These are phyloP conservation scores for Chytriomyces hyalinus DNA, from an alignment of 192 early-diverging fungal species.

Conservation along the genomic window DNA sequence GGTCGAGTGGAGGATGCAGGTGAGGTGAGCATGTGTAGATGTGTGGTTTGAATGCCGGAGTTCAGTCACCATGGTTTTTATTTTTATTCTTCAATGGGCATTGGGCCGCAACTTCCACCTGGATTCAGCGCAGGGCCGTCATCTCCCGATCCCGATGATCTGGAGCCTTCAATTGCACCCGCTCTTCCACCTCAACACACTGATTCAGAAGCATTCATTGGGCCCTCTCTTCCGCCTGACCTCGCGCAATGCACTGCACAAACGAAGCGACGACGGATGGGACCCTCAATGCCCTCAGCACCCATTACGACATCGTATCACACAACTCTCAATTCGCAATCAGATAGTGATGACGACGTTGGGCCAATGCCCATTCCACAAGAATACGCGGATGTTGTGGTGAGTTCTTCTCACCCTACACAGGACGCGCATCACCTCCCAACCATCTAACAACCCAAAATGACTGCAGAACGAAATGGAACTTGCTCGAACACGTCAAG, in stretches of 20 bases:
- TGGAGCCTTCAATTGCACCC: neutral
- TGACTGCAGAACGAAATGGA: conserved; percentile 1
- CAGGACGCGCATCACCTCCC: neutral
- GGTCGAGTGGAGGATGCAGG: neutral
- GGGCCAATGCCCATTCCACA: conserved; percentile 35
- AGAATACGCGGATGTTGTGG: conserved; percentile 18
- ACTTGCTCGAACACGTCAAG: conserved; percentile 11
- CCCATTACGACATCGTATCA: neutral
- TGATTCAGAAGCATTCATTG: neutral
- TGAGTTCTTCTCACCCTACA: neutral
- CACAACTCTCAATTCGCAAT: neutral
- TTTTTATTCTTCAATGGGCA: neutral
- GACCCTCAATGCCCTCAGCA: conserved; percentile 16
- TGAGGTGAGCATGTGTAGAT: neutral
- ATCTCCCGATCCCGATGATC: neutral
- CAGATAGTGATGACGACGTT: conserved; percentile 32
- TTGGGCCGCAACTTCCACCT: neutral
- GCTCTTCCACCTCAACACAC: neutral
- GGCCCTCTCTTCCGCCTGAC: conserved; percentile 1
- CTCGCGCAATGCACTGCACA: neutral
- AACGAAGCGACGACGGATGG: conserved; percentile 22
- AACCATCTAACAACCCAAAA: neutral
- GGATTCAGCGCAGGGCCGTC: neutral
- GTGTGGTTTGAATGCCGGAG: neutral
- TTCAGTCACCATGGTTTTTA: neutral